Base-by-base conservation (phyloP, 805 yeast genomes). In the Kuraishia floccosa region DNA sequence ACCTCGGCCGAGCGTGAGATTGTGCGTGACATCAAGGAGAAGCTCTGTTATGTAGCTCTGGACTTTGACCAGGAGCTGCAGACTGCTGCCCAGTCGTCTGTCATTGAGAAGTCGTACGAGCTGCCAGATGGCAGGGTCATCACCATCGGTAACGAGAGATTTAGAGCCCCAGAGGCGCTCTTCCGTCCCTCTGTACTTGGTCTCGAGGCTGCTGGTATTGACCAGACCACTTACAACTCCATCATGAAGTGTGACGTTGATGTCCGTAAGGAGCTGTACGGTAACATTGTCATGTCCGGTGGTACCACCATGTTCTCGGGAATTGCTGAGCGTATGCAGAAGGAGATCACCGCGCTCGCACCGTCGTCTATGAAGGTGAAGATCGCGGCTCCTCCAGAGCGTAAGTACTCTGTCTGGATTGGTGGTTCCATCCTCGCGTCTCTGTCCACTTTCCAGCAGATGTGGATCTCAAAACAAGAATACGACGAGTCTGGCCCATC, bases 271-370 rank as follows among this genome's bases (percentile, higher is more conserved):
- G 97, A 89, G 66, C 77, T 91, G 65, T 91, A 91, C 75, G 93
- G 94, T 69, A 91, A 91, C 81, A 91, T 91, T 58, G 98, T 91
- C 61, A 81, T 91, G 91, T 87, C 97, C 49, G 98, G 98, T 76
- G 98, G 98, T 82, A 87, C 97, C 54, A 91, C 98, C 51, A 86
- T 91, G 97, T 91, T 86, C 95, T 96, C 96, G 68, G 98, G 98
- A 73, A 87, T 91, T 65, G 96, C 96, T 65, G 97, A 91, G 77
- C 89, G 98, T 76, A 85, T 91, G 95, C 97, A 89, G 76, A 89
- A 89, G 84, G 98, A 91, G 74, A 86, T 91, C 58, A 85, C 96
- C 52, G 95, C 96, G 52, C 79, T 91, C 72, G 98, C 98, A 60
- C 97, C 97, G 67, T 84, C 96, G 50, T 85, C 96, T 40, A 91